Evolutionary conservation across 2,329 filamentous ascomycete genomes (phyloP).

Genomic region (Alternaria sp.): DNA sequence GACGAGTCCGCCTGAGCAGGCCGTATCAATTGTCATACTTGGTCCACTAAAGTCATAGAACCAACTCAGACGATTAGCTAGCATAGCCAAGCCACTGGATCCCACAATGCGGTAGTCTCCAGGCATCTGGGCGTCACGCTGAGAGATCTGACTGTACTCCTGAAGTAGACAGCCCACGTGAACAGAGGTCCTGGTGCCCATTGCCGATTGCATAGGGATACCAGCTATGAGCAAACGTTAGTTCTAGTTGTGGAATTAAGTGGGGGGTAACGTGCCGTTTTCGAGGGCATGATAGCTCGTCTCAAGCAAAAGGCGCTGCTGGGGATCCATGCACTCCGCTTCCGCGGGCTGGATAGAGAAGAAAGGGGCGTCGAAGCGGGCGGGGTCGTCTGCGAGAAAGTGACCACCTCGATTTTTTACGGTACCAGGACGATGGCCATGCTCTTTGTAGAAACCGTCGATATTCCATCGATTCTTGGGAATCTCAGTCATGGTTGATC

Average conservation of each 20-base stretch:
- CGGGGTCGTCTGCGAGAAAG: constrained; percentile 31
- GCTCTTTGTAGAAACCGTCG: constrained; percentile 29
- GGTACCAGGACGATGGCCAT: constrained; percentile 18
- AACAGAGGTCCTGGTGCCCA: constrained; percentile 31
- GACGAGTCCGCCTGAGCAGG: constrained; percentile 37
- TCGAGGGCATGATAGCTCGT: constrained; percentile 42
- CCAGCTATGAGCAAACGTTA: constrained; percentile 19
- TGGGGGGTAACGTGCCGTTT: constrained; percentile 21
- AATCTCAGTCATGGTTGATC: constrained; percentile 25
- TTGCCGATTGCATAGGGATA: constrained; percentile 23
- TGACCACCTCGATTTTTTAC: constrained; percentile 27
- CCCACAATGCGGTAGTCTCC: constrained; percentile 20
- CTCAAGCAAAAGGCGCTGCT: constrained; percentile 39
- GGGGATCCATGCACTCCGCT: constrained; percentile 39
- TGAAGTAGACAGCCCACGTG: constrained; percentile 26
- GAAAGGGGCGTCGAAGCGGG: constrained; percentile 36
- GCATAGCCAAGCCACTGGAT: constrained; percentile 20
- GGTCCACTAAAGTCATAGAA: constrained; percentile 40
- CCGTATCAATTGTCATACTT: constrained; percentile 39
- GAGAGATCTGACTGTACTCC: constrained; percentile 24
- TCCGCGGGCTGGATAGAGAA: constrained; percentile 32
- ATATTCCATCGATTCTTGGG: constrained; percentile 32
- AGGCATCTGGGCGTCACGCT: constrained; percentile 22
- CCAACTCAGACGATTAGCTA: constrained; percentile 34
- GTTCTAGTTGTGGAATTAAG: neutral